Percentiles rank a stretch among this genome's conserved stretches.
These are phyloP conservation scores for Dentipellis fragilis DNA, from an alignment of 768 basidiomycete genomes.

Conservation along the genomic window DNA sequence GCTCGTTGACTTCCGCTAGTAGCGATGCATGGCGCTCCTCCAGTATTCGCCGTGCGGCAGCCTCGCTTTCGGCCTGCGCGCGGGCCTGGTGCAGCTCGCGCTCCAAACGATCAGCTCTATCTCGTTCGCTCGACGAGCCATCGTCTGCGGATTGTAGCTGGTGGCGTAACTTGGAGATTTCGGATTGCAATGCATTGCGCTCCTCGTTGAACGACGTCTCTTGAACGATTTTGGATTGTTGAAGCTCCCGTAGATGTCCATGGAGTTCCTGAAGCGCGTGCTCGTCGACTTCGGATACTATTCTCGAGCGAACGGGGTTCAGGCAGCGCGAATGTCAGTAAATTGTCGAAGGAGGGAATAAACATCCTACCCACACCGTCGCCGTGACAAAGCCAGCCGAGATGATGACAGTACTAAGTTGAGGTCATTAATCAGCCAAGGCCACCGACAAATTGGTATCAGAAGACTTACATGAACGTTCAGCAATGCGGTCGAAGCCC, in stretches of 20 bases:
- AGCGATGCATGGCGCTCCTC: conserved; percentile 58
- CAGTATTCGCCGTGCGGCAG: conserved; percentile 46
- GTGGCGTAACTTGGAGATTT: conserved; percentile 43
- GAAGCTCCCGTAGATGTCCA: conserved; percentile 51
- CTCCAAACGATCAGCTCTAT: conserved; percentile 46
- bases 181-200: conserved; percentile 41
- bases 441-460: background rate
- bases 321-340: conserved; percentile 6
- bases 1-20: conserved; percentile 42
- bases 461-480: conserved; percentile 59
- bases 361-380: conserved; percentile 48
- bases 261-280: conserved; percentile 64
- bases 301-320: conserved; percentile 2
- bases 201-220: conserved; percentile 53
- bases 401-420: conserved; percentile 66
- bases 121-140: conserved; percentile 32
- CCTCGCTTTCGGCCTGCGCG: conserved; percentile 55
- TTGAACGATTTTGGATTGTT: conserved; percentile 45
- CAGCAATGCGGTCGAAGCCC: conserved; percentile 80
- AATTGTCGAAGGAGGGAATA: background rate
- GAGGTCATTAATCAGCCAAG: background rate
- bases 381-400: conserved; percentile 53
- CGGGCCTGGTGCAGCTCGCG: conserved; percentile 54
- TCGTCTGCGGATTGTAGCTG: conserved; percentile 32
- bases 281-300: conserved; percentile 69